Evolutionary conservation across 1,284 basidiomycete genomes (phyloP), one percentile per base, ranked within the genome.

Genomic region (Cutaneotrichosporon sp.): DNA sequence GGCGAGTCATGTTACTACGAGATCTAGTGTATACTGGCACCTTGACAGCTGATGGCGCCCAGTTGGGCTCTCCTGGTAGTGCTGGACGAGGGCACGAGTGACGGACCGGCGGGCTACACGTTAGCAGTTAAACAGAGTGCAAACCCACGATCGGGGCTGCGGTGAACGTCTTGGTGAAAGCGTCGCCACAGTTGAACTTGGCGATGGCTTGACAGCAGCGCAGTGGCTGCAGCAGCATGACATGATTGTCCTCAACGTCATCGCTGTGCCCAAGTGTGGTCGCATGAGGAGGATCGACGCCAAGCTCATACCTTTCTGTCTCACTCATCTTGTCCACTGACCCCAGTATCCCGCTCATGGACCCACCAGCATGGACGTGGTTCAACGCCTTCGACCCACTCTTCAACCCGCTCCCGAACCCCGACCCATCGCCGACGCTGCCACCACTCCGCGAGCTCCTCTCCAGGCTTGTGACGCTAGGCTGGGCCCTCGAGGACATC

Each of bases 351-450:
- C 93, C 93, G 0, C 89, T 88, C 72, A 83, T 96, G 49, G 88
- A 92, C 68, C 86, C 72, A 22, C 76, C 88, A 55, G 86, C 89
- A 0, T 95, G 85, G 79, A 90, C 93, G 76, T 96, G 93, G 93
- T 96, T 91, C 79, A 82, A 85, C 18, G 90, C 90, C 47, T 96
- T 95, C 76, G 88, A 91, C 73, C 81, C 81, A 4, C 84, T 92
- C 14, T 92, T 91, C 42, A 88, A 91, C 70, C 82, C 88, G 38
- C 83, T 95, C 62, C 82, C 83, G 8, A 87, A 92, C 69, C 91
- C 92, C 8, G 87, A 88, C 0, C 80, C 85, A 1, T 87, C 87
- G 0, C 81, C 90, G 51, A 81, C 85, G 4, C 76, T 87, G 21
- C 61, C 69, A 2, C 53, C 56, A 6, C 77, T 95, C 26, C 74